Percentiles rank a stretch among this genome's conserved stretches.
These are phyloP conservation scores for Rhizoctonia solani DNA, from an alignment of 1,284 basidiomycete species.

Conservation along the genomic window DNA sequence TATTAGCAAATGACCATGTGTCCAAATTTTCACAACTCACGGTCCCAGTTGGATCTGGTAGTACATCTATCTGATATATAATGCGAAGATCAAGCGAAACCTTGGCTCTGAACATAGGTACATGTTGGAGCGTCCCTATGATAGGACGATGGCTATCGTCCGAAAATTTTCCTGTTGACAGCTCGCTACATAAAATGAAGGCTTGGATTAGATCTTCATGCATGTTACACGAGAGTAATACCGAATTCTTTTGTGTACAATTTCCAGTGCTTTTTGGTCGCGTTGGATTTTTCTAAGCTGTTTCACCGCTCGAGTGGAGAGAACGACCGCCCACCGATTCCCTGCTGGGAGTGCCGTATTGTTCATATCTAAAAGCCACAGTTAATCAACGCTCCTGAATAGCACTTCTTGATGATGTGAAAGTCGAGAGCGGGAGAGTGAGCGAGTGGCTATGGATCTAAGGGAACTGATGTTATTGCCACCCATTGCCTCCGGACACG, in stretches of 20 bases:
- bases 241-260: slow-evolving; percentile 18
- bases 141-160: not conserved
- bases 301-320: not conserved
- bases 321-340: slow-evolving; percentile 12
- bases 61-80: slow-evolving; percentile 10
- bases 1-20: not conserved
- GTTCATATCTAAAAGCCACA: no score
- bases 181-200: not conserved
- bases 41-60: not conserved
- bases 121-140: not conserved
- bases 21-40: not conserved
- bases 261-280: slow-evolving; percentile 7
- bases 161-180: not conserved
- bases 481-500: no score
- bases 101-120: slow-evolving; percentile 2
- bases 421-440: no score
- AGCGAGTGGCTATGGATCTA: no score
- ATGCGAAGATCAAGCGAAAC: not conserved
- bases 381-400: no score
- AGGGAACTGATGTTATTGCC: no score
- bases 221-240: not conserved
- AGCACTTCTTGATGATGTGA: no score
- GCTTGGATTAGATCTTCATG: not conserved
- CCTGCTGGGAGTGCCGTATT: not conserved
- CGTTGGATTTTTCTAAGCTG: not conserved